Evolutionary conservation across 768 basidiomycete species (phyloP).

Genomic region (Kwoniella mangroviensis): DNA sequence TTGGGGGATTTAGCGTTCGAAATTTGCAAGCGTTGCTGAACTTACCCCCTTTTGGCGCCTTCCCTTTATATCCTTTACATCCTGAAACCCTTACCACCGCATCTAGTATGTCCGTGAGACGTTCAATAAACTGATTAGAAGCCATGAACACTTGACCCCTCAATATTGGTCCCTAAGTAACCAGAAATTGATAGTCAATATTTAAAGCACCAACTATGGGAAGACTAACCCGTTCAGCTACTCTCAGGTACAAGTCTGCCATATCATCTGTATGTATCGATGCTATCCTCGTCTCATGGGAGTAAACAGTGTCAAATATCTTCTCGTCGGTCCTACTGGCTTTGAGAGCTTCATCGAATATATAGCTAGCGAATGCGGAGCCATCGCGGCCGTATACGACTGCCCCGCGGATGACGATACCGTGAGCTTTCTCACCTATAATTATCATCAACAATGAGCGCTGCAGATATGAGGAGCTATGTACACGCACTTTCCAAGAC

Average conservation of each 20-base stretch:
- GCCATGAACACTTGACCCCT: slow-evolving; percentile 61
- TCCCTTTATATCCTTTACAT: slow-evolving; percentile 57
- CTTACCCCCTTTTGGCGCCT: slow-evolving; percentile 57
- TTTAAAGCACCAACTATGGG: neutral
- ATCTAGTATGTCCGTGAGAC: slow-evolving; percentile 60
- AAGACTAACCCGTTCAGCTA: slow-evolving; percentile 59
- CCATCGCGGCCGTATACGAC: slow-evolving; percentile 61
- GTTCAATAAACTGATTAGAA: slow-evolving; percentile 60
- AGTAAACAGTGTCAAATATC: slow-evolving; percentile 57
- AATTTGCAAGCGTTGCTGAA: neutral
- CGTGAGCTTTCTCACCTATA: slow-evolving; percentile 56
- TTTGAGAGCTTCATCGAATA: slow-evolving; percentile 56
- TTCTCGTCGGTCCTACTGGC: slow-evolving; percentile 54
- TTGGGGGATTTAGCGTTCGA: neutral
- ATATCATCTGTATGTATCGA: slow-evolving; percentile 62
- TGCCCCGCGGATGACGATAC: slow-evolving; percentile 62
- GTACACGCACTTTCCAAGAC: slow-evolving; percentile 33
- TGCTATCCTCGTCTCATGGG: slow-evolving; percentile 50
- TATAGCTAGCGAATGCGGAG: slow-evolving; percentile 56
- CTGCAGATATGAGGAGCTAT: neutral
- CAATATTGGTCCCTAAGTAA: slow-evolving; percentile 42
- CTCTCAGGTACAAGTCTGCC: slow-evolving; percentile 61
- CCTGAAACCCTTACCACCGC: slow-evolving; percentile 60
- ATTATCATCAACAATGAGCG: neutral
- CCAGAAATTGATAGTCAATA: neutral